A percentile compares a stretch with the other conserved stretches of the same genome.
Conservation (phyloP, 192 early-diverging fungal species). For the Kickxella alabastrina region DNA sequence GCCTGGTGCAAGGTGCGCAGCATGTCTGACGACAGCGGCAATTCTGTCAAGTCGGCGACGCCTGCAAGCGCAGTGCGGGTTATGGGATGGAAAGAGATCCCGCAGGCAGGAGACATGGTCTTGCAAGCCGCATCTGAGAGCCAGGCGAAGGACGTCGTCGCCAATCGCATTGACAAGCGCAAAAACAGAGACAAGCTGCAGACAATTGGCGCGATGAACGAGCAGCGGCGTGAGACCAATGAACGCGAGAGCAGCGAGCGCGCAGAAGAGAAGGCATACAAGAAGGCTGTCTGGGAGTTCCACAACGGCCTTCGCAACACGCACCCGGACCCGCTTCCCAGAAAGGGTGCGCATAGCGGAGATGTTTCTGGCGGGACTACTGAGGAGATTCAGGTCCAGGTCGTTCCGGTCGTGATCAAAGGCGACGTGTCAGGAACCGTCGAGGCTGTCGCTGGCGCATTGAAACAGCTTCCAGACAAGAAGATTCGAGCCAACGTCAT, state of each 20-base stretch:
- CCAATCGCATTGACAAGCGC: conserved; percentile 60
- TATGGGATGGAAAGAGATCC: conserved; percentile 91
- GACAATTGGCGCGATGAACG: conserved; percentile 73
- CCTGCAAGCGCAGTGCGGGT: conserved; percentile 85
- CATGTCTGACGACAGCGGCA: conserved; percentile 77
- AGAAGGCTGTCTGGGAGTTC: conserved; percentile 63
- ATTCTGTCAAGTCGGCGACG: conserved; percentile 64
- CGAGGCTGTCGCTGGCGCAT: conserved; percentile 77
- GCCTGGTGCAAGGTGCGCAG: conserved; percentile 83
- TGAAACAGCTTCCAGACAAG: conserved; percentile 72
- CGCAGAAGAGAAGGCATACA: conserved; percentile 50
- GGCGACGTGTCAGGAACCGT: conserved; percentile 90
- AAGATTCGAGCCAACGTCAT: conserved; percentile 74
- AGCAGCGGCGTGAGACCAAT: conserved; percentile 57
- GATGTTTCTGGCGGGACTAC: neutral
- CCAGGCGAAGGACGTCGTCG: conserved; percentile 72
- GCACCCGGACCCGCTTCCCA: conserved; percentile 48
- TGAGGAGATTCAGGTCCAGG: neutral
- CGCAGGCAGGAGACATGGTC: conserved; percentile 84
- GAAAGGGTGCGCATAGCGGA: neutral
- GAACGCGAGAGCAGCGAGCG: conserved; percentile 55
- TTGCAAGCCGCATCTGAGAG: conserved; percentile 61
- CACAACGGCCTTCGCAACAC: conserved; percentile 57
- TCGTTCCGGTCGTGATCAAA: conserved; percentile 48
- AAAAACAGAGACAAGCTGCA: conserved; percentile 60